Base-by-base conservation (phyloP, 1,139 yeast species). In the Saccharomyces hybrid region DNA sequence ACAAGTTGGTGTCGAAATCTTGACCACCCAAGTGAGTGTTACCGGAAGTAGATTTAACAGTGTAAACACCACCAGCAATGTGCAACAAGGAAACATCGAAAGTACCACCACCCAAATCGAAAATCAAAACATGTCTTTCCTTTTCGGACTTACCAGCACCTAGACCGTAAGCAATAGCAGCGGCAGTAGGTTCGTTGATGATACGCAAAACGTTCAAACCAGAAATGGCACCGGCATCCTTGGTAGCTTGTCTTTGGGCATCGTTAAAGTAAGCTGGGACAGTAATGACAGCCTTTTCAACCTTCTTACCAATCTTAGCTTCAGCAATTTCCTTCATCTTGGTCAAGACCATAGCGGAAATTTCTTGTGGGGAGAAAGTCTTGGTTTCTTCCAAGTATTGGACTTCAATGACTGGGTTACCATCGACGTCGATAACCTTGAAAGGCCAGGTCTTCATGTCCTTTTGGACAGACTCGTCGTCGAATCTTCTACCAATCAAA, bases 11-110 rank as follows among this genome's bases (percentile, higher is more conserved):
- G 19, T 19, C 19, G 19, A 70, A 85, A 74, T 85, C 91, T 75
- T 89, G 96, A 80, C 97, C 97, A 79, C 97, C 97, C 79, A 90
- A 82, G 77, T 89, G 97, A 62, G 97, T 90, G 78, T 90, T 97
- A 85, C 97, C 97, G 57, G 96, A 96, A 65, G 97, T 90, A 60
- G 97, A 90, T 81, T 88, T 88, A 69, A 90, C 97, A 75, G 89
- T 95, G 74, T 89, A 90, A 65, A 90, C 88, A 81, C 97, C 97
- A 63, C 89, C 96, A 74, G 89, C 96, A 73, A 89, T 89, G 56
- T 91, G 84, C 66, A 90, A 80, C 64, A 89, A 80, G 46, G 97
- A 90, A 55, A 89, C 97, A 86, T 89, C 97, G 75, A 89, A 89
- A 68, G 97, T 89, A 80, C 97, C 97, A 78, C 97, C 97, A 82